Evolutionary conservation across 345 rosid species (phyloP), one percentile per base, ranked within the genome.

Genomic region (Syzygium grande): DNA sequence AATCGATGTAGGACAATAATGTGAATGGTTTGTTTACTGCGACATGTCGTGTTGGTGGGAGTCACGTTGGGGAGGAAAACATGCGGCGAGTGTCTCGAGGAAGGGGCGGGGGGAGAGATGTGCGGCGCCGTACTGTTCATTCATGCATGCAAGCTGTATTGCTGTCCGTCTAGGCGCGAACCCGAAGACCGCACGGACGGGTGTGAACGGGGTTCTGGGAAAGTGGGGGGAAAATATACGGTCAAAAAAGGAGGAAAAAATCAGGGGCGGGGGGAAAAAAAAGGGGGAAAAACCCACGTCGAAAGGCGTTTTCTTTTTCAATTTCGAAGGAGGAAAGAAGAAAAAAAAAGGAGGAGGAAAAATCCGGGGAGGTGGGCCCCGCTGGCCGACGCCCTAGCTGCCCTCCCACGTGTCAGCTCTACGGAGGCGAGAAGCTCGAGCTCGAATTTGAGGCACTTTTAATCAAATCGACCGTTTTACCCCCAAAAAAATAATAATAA

Each of bases 1-100:
- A 30, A 2, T 30, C 8, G 4, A 34, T 11, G 83, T 14, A 6
- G 79, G 34, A 30, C 2, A 15, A 65, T 34, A 73, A 3, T 43
- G 46, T 9, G 21, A 73, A 19, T 10, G 83, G 10, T 8, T 73
- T 73, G 49, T 73, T 73, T 73, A 73, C 38, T 10, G 83, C 61
- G 43, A 43, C 87, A 16, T 88, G 87, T 58, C 34, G 68, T 49
- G 21, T 1, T 43, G 80, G 80, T 25, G 9, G 80, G 80, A 54
- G 51, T 85, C 89, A 58, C 86, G 86, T 22, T 79, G 12, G 58
- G 79, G 49, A 52, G 88, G 63, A 88, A 86, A 86, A 86, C 90
- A 88, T 83, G 90, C 90, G 43, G 14, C 65, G 61, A 86, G 53
- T 83, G 90, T 88, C 88, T 86, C 84, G 59, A n/a, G 86, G 89